phyloP scores from a whole-genome alignment of 306 rosid genomes.

The Alnus rubra region DNA sequence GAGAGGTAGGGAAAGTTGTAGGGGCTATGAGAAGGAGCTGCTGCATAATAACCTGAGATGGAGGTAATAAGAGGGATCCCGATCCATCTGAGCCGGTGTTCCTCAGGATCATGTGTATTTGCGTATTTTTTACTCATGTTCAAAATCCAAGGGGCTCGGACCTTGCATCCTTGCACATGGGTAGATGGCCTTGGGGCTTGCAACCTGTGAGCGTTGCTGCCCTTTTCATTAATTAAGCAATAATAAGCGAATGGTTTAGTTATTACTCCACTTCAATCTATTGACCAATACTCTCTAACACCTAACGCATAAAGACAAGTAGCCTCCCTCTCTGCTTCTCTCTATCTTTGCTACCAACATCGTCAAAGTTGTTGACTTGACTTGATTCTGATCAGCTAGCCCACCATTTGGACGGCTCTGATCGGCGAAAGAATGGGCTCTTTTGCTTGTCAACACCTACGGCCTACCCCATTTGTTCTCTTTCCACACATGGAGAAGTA shows the following conservation, averaged over 20 bases:
- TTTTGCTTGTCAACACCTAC: constrained; percentile 23
- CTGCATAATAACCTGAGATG: no score
- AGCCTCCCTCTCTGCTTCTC: constrained; percentile 7
- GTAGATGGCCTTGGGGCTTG: background rate
- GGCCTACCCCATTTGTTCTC: constrained; percentile 4
- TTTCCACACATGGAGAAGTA: constrained; percentile 32
- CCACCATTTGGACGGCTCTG: constrained; percentile 27
- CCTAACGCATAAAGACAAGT: constrained; percentile 21
- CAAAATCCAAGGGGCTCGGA: background rate
- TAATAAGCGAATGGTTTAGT: background rate
- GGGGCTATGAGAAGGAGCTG: no score
- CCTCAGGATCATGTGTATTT: background rate
- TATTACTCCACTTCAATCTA: background rate
- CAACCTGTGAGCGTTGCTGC: background rate
- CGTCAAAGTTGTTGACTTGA: constrained; percentile 7
- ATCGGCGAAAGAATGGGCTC: constrained; percentile 24
- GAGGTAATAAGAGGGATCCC: no score
- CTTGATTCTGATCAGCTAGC: background rate
- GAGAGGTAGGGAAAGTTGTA: no score
- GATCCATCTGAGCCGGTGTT: no score
- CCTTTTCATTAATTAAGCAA: background rate
- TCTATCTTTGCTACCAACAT: constrained; percentile 5
- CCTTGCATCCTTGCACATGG: background rate
- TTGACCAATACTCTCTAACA: background rate
- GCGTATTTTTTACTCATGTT: background rate